Base-by-base conservation (phyloP, 2,329 filamentous ascomycete genomes). In the Falciphora oryzae region DNA sequence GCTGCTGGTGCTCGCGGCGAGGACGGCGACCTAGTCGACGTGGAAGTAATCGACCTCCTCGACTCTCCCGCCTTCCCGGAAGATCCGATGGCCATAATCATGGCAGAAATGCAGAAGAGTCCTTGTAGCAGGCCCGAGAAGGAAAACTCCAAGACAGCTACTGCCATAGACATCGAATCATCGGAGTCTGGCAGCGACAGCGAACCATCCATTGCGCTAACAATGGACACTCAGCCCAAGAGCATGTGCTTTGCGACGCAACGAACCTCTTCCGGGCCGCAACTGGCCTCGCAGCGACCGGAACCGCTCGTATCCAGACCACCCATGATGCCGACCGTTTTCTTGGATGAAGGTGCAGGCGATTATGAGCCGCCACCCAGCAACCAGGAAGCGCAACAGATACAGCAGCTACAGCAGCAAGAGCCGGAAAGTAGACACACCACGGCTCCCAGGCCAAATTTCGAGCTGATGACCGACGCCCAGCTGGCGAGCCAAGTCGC, bases 1-100 rank as follows among this genome's bases (percentile, higher is more conserved):
- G 80, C 82, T 65, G 88, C 87, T 56, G 88, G 87, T 6, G 85
- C 90, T 29, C 82, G 91, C 68, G 87, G 91, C 70, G 77, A 77
- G 0, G 83, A 87, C 28, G 89, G 90, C 1, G 82, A 85, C 18
- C 73, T 93, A 3, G 79, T 91, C 62, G 83, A 88, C 63, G 73
- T 86, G 16, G 85, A 89, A 67, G 78, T 87, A 25, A 76, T 90
- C 57, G 85, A 91, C 64, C 74, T 90, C 25, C 78, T 80, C 6
- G 78, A 83, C 28, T 80, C 80, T 3, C 75, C 79, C 29, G 69
- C 67, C 29, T 65, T 69, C 3, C 67, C 65, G 3, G 62, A 71
- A 8, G 69, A 75, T 50, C 65, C 63, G 44, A 63, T 35, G 32
- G 59, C 28, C 18, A 53, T 59, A 59, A 57, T 63, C 25, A 32